Base-by-base conservation (phyloP, 495 filamentous ascomycete species). In the Talaromyces adpressus region DNA sequence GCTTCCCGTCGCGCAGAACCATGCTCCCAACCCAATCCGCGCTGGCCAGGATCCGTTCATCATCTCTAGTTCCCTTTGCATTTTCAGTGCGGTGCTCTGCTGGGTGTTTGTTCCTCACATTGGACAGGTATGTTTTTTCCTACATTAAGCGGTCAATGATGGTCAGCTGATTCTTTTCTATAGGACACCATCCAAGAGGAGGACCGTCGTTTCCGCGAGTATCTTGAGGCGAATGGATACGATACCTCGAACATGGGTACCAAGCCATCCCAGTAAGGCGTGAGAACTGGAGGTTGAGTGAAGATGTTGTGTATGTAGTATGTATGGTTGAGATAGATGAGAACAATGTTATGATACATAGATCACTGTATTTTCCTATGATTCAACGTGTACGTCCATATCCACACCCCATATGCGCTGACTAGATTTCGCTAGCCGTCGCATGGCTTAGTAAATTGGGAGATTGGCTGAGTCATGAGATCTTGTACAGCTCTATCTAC, bases 1-100 rank as follows among this genome's bases (percentile, higher is more conserved):
- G 6, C 90, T 95, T 66, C 89, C 89, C 0, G 79, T 88, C 60
- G 87, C 93, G 59, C 79, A 85, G 51, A 75, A 81, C 22, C 79
- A 82, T 63, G 89, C 90, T 0, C 88, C 87, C n/a, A 80, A 82
- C 41, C 72, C 73, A 16, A 72, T 79, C 0, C 76, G 82, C 8
- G 79, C 79, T 14, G 92, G 90, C 27, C 91, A 95, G 70, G 88
- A 92, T 69, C 91, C 91, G 0, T 94, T 92, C 74, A 92, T 85
- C 69, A 87, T 92, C 39, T 85, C 84, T 52, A 87, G 85, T 61
- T 70, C 79, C 12, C 70, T 91, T 63, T 89, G 84, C 70, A 73
- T 93, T 23, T 74, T 89, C 66, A 85, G 83, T 54, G 87, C 86
- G 3, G 74, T 73, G 47, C 70, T 89, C 61, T 85, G 84, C 18